Base-by-base conservation (phyloP, 345 rosid genomes). In the Lepidium didymum region DNA sequence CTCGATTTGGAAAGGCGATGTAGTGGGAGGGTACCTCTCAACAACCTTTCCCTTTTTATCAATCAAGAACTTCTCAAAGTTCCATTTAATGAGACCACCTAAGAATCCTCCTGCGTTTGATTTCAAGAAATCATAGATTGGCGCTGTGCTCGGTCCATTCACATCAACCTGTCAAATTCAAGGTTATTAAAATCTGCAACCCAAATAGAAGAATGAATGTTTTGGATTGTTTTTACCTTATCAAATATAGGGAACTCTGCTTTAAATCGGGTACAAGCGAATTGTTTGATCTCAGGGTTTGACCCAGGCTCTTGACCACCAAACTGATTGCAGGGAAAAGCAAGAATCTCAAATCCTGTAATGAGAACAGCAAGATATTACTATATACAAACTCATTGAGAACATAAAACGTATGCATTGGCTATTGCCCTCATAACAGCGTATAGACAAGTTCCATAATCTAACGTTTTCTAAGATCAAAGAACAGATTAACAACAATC, bases 251-350 rank as follows among this genome's bases (percentile, higher is more conserved):
- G 97, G 60, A 86, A 92, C 77, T 92, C 98, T 43, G 97, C 98
- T 79, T 92, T 92, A 51, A 85, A 92, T 40, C 85, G 80, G 19
- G 97, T 87, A 72, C 97, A 88, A 10, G 92, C 97, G 14, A 82
- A 81, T 29, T 90, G 74, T 75, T 90, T 82, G 65, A 92, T 92
- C 78, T 92, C 89, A 7, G 89, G 74, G 64, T 86, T 92, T 62
- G 82, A 81, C 36, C 89, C 97, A 8, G 96, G 97, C 75, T 90
- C 98, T 80, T 92, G 98, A 37, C 86, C 82, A 2, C 87, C 89
- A 51, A 92, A 92, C 58, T 90, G 98, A 74, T 92, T 92, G 86
- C 98, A 92, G 42, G 98, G 97, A 70, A 90, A 90, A 73, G 97
- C 96, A 62, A 90, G 70, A 77, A 92, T 85, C 77, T 88, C 97